Conservation (phyloP, 768 basidiomycete genomes). For the Rhodotorula graminis region DNA sequence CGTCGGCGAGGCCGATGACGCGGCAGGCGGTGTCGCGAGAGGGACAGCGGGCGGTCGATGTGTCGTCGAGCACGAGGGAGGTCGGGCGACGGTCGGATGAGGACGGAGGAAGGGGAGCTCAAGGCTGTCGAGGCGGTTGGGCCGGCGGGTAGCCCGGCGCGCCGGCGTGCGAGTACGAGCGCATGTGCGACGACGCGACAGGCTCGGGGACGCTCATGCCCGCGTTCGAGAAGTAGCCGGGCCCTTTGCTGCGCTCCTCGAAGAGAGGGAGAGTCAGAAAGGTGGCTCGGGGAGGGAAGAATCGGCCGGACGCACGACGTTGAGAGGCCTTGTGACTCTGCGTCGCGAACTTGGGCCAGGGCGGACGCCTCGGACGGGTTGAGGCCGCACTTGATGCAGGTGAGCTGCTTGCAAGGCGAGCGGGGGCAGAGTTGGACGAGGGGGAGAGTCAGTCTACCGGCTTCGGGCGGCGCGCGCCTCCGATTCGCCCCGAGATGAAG, state of each 20-base stretch:
- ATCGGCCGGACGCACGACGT: neutral
- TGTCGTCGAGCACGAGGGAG: too few relatives aligned
- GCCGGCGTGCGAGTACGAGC: neutral
- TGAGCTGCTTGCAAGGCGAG: neutral
- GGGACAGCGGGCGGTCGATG: too few relatives aligned
- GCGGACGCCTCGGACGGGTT: neutral
- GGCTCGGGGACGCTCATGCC: neutral
- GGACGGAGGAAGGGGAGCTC: too few relatives aligned
- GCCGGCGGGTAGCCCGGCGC: too few relatives aligned
- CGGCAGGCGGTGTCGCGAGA: too few relatives aligned
- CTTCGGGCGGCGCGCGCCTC: too few relatives aligned
- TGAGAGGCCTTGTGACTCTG: neutral
- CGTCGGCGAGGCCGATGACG: too few relatives aligned
- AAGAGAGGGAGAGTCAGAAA: neutral
- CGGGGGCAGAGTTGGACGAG: neutral
- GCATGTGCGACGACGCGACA: neutral
- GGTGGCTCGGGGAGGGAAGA: too few relatives aligned
- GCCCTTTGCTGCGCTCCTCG: neutral
- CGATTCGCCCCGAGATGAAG: too few relatives aligned
- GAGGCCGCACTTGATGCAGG: conserved; percentile 5
- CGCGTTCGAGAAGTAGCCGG: conserved; percentile 3
- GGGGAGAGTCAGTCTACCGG: neutral
- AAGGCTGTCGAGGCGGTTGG: too few relatives aligned
- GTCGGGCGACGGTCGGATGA: too few relatives aligned
- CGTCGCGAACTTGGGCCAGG: neutral